Conservation (phyloP, 306 rosid species). For the Gastrolobium bilobum region DNA sequence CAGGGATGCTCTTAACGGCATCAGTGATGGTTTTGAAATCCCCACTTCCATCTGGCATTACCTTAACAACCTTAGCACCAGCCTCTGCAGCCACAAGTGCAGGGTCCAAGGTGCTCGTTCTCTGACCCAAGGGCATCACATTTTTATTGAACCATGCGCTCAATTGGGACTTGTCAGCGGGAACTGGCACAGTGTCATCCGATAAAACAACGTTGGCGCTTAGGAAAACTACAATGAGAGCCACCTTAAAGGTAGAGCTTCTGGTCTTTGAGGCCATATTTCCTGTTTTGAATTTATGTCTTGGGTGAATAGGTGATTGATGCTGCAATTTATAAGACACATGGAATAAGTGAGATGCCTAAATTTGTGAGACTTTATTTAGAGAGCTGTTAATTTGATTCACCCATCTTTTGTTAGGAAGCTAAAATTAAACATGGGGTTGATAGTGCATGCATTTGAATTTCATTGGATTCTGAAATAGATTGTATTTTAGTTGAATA, state of each 20-base stretch:
- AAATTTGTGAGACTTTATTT: background rate
- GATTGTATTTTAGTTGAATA: background rate
- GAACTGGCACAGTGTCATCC: conserved; percentile 39
- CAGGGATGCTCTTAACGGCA: conserved; percentile 66
- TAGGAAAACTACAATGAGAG: conserved; percentile 31
- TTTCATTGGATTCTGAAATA: background rate
- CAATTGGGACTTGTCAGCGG: conserved; percentile 42
- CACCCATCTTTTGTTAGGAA: background rate
- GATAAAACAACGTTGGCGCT: conserved; percentile 21
- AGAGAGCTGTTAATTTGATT: background rate
- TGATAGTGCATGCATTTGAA: background rate
- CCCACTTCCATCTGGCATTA: conserved; percentile 60
- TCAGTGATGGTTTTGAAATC: conserved; percentile 59
- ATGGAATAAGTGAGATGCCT: background rate
- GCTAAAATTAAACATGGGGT: conserved; percentile 16
- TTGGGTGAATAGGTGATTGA: background rate
- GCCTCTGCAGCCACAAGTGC: conserved; percentile 59
- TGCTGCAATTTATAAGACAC: conserved; percentile 12
- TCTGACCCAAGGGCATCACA: background rate
- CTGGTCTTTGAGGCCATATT: conserved; percentile 49
- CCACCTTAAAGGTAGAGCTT: conserved; percentile 9
- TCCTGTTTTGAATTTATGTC: background rate
- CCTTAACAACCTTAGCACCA: conserved; percentile 49
- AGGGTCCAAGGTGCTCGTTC: conserved; percentile 51
- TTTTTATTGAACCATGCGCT: conserved; percentile 54